Evolutionary conservation across 768 basidiomycete genomes (phyloP).

Genomic region (Clitopilus passeckerianus): DNA sequence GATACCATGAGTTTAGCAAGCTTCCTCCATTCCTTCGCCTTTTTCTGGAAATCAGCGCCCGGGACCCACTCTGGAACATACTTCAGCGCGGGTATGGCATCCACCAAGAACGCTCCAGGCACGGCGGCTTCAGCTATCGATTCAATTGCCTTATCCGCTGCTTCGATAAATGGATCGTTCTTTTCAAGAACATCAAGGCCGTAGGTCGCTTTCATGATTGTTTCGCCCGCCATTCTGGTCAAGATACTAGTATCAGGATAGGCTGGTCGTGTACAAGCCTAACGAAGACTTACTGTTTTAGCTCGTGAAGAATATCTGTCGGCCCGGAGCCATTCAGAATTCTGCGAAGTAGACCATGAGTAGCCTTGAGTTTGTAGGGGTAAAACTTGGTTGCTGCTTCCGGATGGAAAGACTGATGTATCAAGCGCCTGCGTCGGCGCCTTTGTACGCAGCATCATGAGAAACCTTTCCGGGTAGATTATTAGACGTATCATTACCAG

Average conservation of each 20-base stretch:
- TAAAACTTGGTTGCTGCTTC: slow-evolving; percentile 7
- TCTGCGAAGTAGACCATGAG: slow-evolving; percentile 12
- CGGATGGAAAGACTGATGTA: slow-evolving; percentile 15
- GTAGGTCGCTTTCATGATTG: slow-evolving; percentile 51
- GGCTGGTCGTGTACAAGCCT: too few species aligned
- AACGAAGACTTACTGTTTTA: slow-evolving; percentile 4
- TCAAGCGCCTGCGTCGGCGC: slow-evolving; percentile 12
- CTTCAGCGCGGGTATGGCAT: slow-evolving; percentile 28
- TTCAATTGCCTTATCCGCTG: slow-evolving; percentile 46
- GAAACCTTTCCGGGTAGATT: background rate
- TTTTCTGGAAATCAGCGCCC: slow-evolving; percentile 10
- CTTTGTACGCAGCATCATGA: slow-evolving; percentile 1
- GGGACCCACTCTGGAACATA: slow-evolving; percentile 13
- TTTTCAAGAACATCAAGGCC: slow-evolving; percentile 52
- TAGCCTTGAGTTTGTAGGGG: slow-evolving; percentile 12
- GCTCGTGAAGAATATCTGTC: slow-evolving; percentile 12
- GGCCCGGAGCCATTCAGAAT: slow-evolving; percentile 9
- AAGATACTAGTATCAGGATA: background rate
- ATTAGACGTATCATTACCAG: slow-evolving; percentile 1
- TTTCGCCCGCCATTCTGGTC: slow-evolving; percentile 41
- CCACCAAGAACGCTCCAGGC: slow-evolving; percentile 43
- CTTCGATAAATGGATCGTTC: slow-evolving; percentile 43
- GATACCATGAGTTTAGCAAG: slow-evolving; percentile 11
- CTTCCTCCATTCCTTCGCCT: slow-evolving; percentile 9
- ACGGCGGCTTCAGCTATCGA: slow-evolving; percentile 46